Base-by-base conservation (phyloP, 352 stramenopile genomes). In the Sclerospora graminicola region DNA sequence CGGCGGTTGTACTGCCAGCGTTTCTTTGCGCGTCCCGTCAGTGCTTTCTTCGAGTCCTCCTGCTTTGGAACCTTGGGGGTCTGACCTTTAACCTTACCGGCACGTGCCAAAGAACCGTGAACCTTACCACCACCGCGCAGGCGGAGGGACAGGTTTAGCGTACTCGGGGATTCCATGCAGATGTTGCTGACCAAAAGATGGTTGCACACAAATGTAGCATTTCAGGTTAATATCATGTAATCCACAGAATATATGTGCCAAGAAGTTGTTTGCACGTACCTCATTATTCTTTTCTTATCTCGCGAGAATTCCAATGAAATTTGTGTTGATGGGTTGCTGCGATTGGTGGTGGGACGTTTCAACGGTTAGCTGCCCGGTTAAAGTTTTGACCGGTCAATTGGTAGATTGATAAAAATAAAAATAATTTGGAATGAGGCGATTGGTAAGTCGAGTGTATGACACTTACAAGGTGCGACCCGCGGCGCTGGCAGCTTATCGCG, bases 21-120 rank as follows among this genome's bases (percentile, higher is more conserved):
- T 90, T 99, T 99, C 90, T 99, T 99, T 41, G 96, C 96, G 48
- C 96, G 94, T 65, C 97, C 97, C 45, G 84, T 94, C 48, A 97
- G 91, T 61, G 92, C 69, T 77, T 99, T 99, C 89, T 98, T 94
- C 59, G 68, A 97, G 67, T 97, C 96, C 74, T 99, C 96, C 77
- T 97, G 75, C 72, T 96, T 97, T 69, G 97, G 89, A 32, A 99
- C 95, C 91, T 99, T 99, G 60, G 96, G 97, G 37, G 97, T 99
- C 80, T 99, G 96, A 65, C 95, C 94, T 85, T 98, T 99, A 35
- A 99, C 96, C 84, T 99, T 99, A 94, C 97, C 97, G 72, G 97
- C 97, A 97, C 97, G 97, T 77, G 97, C 95, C 62, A 99, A 79
- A 60, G 96, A 99, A 91, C 96, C 96, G 93, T 99, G 97, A 69